Conservation (phyloP, 805 yeast species). For the Candida khao-thaluensis region DNA sequence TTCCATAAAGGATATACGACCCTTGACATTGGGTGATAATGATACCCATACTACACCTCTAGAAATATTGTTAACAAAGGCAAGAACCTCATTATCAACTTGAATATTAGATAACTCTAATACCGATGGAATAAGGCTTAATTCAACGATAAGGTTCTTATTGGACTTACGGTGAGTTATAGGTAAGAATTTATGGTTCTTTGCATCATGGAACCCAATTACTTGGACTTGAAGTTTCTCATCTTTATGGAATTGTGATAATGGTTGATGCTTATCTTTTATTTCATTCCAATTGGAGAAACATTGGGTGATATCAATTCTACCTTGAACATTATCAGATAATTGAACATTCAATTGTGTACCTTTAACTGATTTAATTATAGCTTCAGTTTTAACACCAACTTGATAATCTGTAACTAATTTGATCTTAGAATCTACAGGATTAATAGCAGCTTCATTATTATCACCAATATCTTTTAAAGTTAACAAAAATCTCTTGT, state of each 20-base stretch:
- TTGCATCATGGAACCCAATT: constrained; percentile 74
- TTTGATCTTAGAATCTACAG: constrained; percentile 57
- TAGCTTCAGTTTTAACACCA: constrained; percentile 63
- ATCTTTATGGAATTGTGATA: constrained; percentile 57
- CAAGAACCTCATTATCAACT: constrained; percentile 52
- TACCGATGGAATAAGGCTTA: constrained; percentile 51
- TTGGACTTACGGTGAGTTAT: constrained; percentile 54
- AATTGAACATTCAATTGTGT: constrained; percentile 73
- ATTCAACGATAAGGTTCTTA: constrained; percentile 59
- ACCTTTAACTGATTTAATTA: constrained; percentile 60
- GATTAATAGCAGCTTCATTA: constrained; percentile 44
- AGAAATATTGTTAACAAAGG: constrained; percentile 63
- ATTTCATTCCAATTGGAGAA: constrained; percentile 56
- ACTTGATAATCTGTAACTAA: constrained; percentile 50
- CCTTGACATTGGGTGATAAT: constrained; percentile 65
- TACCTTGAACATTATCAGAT: constrained; percentile 77
- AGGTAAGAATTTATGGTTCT: constrained; percentile 66
- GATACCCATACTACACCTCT: constrained; percentile 66
- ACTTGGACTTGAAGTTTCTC: constrained; percentile 60
- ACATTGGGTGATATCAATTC: constrained; percentile 73
- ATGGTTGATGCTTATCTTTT: constrained; percentile 55
- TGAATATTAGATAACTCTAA: constrained; percentile 42
- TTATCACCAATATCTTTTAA: constrained; percentile 38
- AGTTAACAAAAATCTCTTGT: constrained; percentile 69
- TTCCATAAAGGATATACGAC: constrained; percentile 64